Base-by-base conservation (phyloP, 2,329 filamentous ascomycete species). In the Apiospora marii region DNA sequence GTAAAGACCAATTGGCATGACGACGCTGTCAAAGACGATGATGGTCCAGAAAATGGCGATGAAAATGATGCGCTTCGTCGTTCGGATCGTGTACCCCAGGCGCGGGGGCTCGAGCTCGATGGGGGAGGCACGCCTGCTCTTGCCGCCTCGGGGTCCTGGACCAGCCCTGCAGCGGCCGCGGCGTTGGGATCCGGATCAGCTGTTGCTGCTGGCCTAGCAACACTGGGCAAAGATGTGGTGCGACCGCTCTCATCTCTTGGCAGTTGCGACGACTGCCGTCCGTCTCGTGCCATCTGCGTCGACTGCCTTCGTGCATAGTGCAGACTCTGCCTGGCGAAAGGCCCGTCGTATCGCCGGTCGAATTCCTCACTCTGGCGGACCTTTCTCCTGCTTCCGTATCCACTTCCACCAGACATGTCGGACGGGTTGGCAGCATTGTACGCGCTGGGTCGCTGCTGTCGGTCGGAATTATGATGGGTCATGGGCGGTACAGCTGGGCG, bases 41-140 rank as follows among this genome's bases (percentile, higher is more conserved):
- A 91, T 79, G 0, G 82, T 82, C 89, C 89, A 91, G 82, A 91
- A 91, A 73, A 88, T 81, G 67, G 85, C 82, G 73, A 91, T 90
- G 61, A 85, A 83, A 81, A 85, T 86, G 77, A 89, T 89, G 14
- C 67, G 67, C 58, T 64, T 64, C 64, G 89, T 74, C 22, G 73
- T 74, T 12, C 72, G 71, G 27, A 74, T 58, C 8, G 74, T 74
- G 72, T 76, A 76, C 67, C 73, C 72, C 10, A 76, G 67, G 37
- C 70, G 67, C 46, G 74, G 74, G 8, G 74, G 74, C 43, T 68
- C 69, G 13, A 72, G 74, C 48, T 69, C 58, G 12, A 64, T 64
- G 22, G 58, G 53, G 30, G 58, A 22, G 67, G 58, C 68, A 67
- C 22, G 70, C 24, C 49, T 43, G 72, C 58, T 34, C 30, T 41